phyloP scores from a whole-genome alignment of 2,329 filamentous ascomycete species.

The Trematosphaeria pertusa region DNA sequence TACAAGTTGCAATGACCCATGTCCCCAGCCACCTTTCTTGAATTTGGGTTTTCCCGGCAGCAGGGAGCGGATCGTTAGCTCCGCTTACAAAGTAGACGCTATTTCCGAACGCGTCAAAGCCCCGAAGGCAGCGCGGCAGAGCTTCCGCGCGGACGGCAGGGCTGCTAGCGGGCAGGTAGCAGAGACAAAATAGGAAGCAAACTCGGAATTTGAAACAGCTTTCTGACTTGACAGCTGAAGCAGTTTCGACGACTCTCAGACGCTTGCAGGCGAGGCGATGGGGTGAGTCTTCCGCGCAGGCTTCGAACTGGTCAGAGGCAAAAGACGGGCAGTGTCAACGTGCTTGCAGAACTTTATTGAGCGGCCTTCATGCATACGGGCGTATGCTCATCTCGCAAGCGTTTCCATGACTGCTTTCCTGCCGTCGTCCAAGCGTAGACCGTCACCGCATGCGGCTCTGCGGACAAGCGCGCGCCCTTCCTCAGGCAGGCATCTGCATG shows the following conservation, averaged over 20 bases:
- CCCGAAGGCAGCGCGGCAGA: slow-evolving; percentile 2
- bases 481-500: background rate
- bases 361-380: no score
- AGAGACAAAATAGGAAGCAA: background rate
- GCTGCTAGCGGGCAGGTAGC: background rate
- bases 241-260: background rate
- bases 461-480: no score
- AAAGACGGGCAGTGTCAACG: no score
- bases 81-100: slow-evolving; percentile 8
- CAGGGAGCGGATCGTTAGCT: slow-evolving; percentile 17
- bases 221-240: slow-evolving; percentile 5
- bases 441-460: slow-evolving; percentile 1
- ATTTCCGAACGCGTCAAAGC: slow-evolving; percentile 6
- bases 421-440: no score
- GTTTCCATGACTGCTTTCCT: background rate
- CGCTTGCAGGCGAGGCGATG: background rate
- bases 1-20: no score
- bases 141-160: slow-evolving; percentile 5
- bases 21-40: no score
- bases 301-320: background rate
- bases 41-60: slow-evolving; percentile 11
- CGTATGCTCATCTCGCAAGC: background rate
- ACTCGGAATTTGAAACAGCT: slow-evolving; percentile 6
- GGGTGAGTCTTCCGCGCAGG: background rate
- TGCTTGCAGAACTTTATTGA: no score